Evolutionary conservation across 805 yeast genomes (phyloP).

Genomic region (Wickerhamiella vanderwaltii): DNA sequence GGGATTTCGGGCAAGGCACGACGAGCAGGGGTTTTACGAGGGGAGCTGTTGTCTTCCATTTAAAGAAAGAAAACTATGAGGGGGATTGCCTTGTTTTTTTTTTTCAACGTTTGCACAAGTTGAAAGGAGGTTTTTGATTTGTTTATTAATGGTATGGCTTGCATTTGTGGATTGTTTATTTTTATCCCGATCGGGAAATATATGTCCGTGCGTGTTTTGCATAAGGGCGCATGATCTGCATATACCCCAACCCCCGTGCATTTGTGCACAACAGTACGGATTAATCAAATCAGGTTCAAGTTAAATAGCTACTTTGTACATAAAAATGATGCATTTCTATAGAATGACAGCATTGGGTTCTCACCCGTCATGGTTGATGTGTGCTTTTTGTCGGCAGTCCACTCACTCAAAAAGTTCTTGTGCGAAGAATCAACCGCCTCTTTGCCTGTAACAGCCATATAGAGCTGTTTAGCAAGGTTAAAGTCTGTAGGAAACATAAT

Average conservation of each 20-base stretch:
- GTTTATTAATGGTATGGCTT: background rate
- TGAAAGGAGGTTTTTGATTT: background rate
- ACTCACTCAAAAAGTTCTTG: conserved; percentile 47
- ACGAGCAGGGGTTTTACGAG: background rate
- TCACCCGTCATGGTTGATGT: conserved; percentile 69
- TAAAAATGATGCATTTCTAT: conserved; percentile 56
- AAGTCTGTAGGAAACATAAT: conserved; percentile 82
- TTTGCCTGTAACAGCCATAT: conserved; percentile 52
- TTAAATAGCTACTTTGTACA: background rate
- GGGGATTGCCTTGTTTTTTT: background rate
- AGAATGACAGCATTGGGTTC: conserved; percentile 70
- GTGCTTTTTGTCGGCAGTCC: conserved; percentile 52
- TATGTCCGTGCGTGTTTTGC: background rate
- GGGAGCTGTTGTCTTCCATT: conserved; percentile 1
- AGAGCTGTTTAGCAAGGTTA: conserved; percentile 45
- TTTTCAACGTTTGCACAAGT: background rate
- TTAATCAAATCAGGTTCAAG: background rate
- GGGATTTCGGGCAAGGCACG: conserved; percentile 12
- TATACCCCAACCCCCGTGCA: too few species aligned
- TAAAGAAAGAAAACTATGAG: background rate
- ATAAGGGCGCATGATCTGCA: background rate
- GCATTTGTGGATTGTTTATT: conserved; percentile 4
- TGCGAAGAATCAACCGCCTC: conserved; percentile 44
- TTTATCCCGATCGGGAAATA: conserved; percentile 5
- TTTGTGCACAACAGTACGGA: background rate